phyloP scores from a whole-genome alignment of 805 yeast species.

The Candida succiphila region DNA sequence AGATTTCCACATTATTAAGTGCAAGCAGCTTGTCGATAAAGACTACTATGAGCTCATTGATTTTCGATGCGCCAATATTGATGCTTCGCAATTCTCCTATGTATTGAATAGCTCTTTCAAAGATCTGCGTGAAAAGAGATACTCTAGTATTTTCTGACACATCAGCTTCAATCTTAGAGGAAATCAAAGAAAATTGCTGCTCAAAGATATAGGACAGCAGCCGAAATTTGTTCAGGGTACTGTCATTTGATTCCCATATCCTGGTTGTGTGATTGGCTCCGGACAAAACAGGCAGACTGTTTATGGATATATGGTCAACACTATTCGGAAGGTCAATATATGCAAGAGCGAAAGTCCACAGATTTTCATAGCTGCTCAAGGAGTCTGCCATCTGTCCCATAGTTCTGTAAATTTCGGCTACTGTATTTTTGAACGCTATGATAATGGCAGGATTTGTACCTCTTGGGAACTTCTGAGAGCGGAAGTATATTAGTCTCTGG shows the following conservation, averaged over 20 bases:
- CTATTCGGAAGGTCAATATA: conserved; percentile 9
- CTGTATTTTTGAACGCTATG: conserved; percentile 5
- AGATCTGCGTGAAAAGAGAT: not conserved
- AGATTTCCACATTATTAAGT: too few relatives aligned
- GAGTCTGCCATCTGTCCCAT: conserved; percentile 56
- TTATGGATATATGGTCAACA: conserved; percentile 3
- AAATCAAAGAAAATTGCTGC: conserved; percentile 4
- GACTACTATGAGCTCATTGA: not conserved
- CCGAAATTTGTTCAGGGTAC: conserved; percentile 8
- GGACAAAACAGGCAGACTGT: conserved; percentile 4
- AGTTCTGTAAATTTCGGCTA: conserved; percentile 26
- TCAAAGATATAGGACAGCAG: conserved; percentile 12
- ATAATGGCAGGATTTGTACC: conserved; percentile 5
- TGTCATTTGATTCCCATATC: not conserved
- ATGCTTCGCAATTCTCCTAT: not conserved
- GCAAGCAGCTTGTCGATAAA: not conserved
- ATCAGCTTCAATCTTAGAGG: not conserved
- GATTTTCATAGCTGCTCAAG: conserved; percentile 35
- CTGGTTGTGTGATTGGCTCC: too few relatives aligned
- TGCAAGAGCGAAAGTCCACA: conserved; percentile 22
- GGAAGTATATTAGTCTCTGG: conserved; percentile 30
- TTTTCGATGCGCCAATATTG: too few relatives aligned
- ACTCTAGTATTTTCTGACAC: not conserved
- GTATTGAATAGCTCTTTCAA: not conserved
- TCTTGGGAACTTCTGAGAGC: conserved; percentile 8